These are phyloP conservation scores for Aegilops bicornis DNA, from an alignment of 176 grass and related monocot species.

Conservation along the genomic window DNA sequence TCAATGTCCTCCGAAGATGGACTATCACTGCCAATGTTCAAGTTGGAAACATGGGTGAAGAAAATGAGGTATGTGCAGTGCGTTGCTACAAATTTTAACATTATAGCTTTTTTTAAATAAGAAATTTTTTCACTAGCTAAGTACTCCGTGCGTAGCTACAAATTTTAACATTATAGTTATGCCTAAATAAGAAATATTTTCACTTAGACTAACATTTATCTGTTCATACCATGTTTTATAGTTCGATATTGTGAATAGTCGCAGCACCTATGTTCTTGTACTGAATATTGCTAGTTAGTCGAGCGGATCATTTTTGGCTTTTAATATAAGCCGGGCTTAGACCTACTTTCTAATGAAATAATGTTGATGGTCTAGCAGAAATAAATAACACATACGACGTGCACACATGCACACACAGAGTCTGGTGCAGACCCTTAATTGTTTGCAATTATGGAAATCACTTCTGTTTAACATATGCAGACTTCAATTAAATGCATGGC, in stretches of 20 bases:
- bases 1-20: neutral
- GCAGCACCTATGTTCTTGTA: too few species aligned
- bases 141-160: neutral
- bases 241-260: neutral
- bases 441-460: neutral
- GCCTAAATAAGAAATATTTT: neutral
- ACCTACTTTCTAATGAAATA: too few species aligned
- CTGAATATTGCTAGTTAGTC: too few species aligned
- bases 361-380: neutral
- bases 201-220: neutral
- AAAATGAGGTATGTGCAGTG: conserved; percentile 20
- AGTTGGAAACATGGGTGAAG: neutral
- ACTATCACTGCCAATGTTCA: neutral
- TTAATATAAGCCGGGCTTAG: too few species aligned
- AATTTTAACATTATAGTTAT: neutral
- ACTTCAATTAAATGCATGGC: neutral
- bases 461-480: conserved; percentile 7
- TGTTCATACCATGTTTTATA: neutral
- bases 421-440: neutral
- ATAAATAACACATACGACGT: neutral
- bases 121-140: neutral
- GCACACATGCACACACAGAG: neutral
- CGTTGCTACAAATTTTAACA: neutral
- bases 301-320: too few species aligned
- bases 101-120: neutral